These are phyloP conservation scores for Triangularia setosa DNA, from an alignment of 2,329 filamentous ascomycete genomes.

Conservation along the genomic window DNA sequence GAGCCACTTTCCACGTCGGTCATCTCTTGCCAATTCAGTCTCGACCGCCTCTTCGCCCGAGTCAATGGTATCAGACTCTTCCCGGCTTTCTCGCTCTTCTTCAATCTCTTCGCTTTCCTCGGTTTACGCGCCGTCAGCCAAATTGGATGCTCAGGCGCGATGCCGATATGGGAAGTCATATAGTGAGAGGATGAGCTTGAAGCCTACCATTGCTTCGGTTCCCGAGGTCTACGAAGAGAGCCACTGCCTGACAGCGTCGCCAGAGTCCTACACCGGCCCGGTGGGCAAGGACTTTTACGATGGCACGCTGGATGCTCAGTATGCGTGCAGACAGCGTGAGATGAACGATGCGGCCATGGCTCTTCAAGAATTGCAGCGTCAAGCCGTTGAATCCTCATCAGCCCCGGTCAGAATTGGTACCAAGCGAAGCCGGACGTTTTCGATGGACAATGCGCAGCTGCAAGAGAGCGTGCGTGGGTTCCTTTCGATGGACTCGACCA, in stretches of 20 bases:
- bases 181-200: constrained; percentile 52
- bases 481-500: constrained; percentile 40
- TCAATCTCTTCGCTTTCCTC: constrained; percentile 62
- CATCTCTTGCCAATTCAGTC: constrained; percentile 59
- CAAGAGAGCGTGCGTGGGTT: constrained; percentile 67
- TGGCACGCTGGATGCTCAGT: constrained; percentile 39
- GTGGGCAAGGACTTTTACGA: constrained; percentile 50
- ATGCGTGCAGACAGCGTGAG: constrained; percentile 32
- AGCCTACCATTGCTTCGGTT: constrained; percentile 52
- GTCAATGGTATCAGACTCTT: constrained; percentile 63
- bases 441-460: constrained; percentile 52
- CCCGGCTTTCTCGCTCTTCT: constrained; percentile 59
- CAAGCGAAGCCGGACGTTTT: constrained; percentile 59
- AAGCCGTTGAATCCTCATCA: constrained; percentile 35
- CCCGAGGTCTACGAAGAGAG: constrained; percentile 53
- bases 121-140: constrained; percentile 56
- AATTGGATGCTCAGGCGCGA: constrained; percentile 60
- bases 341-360: constrained; percentile 55
- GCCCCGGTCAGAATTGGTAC: constrained; percentile 36
- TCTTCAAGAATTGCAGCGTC: constrained; percentile 57
- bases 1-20: constrained; percentile 51
- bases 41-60: constrained; percentile 63
- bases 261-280: constrained; percentile 53
- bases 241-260: constrained; percentile 48
- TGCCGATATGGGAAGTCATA: constrained; percentile 57